phyloP scores from a whole-genome alignment of 257 asterid genomes.

The Salvia hispanica region DNA sequence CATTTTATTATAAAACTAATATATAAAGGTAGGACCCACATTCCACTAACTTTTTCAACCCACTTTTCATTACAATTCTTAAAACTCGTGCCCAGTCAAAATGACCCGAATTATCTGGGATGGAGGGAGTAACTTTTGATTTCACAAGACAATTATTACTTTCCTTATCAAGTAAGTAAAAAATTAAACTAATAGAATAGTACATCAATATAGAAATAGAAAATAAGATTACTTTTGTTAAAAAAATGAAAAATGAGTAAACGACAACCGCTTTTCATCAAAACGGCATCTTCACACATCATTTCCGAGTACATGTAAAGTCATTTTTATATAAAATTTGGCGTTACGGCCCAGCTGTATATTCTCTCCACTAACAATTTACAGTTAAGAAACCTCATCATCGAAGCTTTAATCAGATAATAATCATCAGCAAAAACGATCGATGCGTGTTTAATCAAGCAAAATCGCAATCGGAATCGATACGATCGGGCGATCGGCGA shows the following conservation, averaged over 20 bases:
- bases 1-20: too few relatives aligned
- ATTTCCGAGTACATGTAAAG: slow-evolving; percentile 30
- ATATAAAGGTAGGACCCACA: too few relatives aligned
- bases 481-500: slow-evolving; percentile 20
- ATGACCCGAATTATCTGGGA: too few relatives aligned
- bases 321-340: slow-evolving; percentile 17
- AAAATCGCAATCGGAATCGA: slow-evolving; percentile 19
- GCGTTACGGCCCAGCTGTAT: slow-evolving; percentile 31
- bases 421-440: not conserved
- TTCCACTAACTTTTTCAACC: too few relatives aligned
- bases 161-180: too few relatives aligned
- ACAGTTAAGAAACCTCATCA: not conserved
- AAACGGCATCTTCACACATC: slow-evolving; percentile 30
- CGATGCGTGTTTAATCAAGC: slow-evolving; percentile 3
- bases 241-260: slow-evolving; percentile 7
- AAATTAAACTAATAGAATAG: too few relatives aligned
- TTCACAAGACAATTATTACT: too few relatives aligned
- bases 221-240: too few relatives aligned
- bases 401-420: not conserved
- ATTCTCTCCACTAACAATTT: slow-evolving; percentile 8
- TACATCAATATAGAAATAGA: too few relatives aligned
- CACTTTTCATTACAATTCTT: too few relatives aligned
- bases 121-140: too few relatives aligned
- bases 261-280: slow-evolving; percentile 25
- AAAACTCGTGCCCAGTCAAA: too few relatives aligned